Evolutionary conservation across 805 yeast genomes (phyloP).

Genomic region (Lipomyces yamanashiensis): DNA sequence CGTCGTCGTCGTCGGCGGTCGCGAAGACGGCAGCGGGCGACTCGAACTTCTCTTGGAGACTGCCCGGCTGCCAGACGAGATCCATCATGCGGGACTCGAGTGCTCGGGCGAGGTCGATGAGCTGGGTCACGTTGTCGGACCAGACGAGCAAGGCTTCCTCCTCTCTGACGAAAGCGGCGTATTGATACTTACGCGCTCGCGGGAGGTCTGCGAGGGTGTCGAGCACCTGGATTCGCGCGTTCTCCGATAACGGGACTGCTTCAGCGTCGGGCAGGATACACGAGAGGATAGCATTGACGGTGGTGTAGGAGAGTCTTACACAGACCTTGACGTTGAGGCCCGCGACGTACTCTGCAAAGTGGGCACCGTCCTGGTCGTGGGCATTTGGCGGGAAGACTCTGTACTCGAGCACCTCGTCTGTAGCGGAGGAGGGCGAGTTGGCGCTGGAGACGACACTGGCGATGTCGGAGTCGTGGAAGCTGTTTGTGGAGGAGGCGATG

Average conservation of each 20-base stretch:
- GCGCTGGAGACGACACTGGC: too few species aligned
- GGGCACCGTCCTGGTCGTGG: constrained; percentile 6
- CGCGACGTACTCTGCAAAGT: constrained; percentile 21
- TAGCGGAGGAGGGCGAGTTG: too few species aligned
- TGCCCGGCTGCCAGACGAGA: constrained; percentile 25
- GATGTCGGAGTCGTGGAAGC: too few species aligned
- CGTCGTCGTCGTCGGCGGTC: not conserved
- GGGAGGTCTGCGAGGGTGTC: constrained; percentile 28
- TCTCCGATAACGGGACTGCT: constrained; percentile 25
- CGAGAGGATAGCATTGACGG: constrained; percentile 24
- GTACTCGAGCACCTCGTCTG: constrained; percentile 7
- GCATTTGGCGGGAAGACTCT: constrained; percentile 18
- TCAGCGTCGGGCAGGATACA: constrained; percentile 16
- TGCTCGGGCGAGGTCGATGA: constrained; percentile 16
- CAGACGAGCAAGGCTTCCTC: constrained; percentile 28
- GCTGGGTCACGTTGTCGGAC: constrained; percentile 25
- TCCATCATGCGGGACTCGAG: constrained; percentile 31
- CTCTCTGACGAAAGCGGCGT: constrained; percentile 24
- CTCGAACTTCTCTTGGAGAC: constrained; percentile 6
- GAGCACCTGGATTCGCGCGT: constrained; percentile 29
- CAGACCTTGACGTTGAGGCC: constrained; percentile 28
- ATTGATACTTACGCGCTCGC: constrained; percentile 26
- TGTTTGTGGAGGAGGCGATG: too few species aligned
- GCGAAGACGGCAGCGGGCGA: constrained; percentile 5
- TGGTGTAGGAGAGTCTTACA: constrained; percentile 20